Conservation (phyloP, 2,329 filamentous ascomycete genomes). For the Monosporascus cannonballus region DNA sequence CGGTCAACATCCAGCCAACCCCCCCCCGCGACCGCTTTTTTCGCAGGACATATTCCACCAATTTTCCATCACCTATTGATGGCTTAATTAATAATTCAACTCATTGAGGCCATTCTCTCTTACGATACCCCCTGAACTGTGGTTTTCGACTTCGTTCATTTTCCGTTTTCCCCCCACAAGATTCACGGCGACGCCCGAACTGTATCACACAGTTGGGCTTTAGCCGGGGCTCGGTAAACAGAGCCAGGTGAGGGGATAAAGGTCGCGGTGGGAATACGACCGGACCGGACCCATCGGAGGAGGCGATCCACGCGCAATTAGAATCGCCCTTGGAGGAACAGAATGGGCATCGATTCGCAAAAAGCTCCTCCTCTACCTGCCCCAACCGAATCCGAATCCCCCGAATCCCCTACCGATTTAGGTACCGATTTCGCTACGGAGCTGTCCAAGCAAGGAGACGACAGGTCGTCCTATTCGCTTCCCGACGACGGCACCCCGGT, state of each 20-base stretch:
- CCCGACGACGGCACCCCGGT: conserved; percentile 86
- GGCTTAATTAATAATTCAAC: neutral
- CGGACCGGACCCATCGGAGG: neutral
- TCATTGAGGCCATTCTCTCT: neutral
- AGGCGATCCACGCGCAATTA: neutral
- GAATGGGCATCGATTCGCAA: conserved; percentile 51
- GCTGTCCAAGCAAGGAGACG: conserved; percentile 60
- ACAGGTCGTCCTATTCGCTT: conserved; percentile 71
- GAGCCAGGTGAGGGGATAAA: neutral
- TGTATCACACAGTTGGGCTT: neutral
- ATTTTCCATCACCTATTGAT: neutral
- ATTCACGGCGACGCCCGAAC: neutral
- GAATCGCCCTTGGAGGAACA: conserved; percentile 22
- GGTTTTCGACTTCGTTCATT: neutral
- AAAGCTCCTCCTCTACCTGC: conserved; percentile 65
- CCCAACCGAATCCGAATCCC: conserved; percentile 68
- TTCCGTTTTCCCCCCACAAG: neutral
- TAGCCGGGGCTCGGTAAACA: neutral
- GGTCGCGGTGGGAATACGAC: neutral
- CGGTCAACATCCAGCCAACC: neutral
- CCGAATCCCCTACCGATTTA: conserved; percentile 31
- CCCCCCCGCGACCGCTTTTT: neutral
- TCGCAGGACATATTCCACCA: neutral
- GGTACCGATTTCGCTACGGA: conserved; percentile 61
- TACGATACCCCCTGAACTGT: neutral